Evolutionary conservation across 2,329 filamentous ascomycete genomes (phyloP).

Genomic region (Fusarium torreyae): DNA sequence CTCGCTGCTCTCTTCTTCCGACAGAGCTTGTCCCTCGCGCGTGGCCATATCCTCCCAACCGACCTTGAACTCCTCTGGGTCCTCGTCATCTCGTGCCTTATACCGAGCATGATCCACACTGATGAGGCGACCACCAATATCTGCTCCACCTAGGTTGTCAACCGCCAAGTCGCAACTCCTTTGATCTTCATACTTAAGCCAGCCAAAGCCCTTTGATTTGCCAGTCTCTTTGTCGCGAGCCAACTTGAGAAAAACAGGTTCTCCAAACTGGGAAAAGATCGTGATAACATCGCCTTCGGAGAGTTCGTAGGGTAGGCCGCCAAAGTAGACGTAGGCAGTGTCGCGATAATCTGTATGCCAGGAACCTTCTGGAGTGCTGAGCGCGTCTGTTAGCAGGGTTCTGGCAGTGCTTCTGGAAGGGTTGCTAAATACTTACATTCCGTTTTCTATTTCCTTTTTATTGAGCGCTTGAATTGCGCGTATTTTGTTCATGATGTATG

Average conservation of each 20-base stretch:
- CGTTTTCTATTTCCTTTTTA: slow-evolving; percentile 92
- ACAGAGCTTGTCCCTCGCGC: slow-evolving; percentile 63
- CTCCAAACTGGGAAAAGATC: slow-evolving; percentile 97
- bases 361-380: slow-evolving; percentile 84
- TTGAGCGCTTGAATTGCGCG: slow-evolving; percentile 94
- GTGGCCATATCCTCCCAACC: slow-evolving; percentile 73
- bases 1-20: slow-evolving; percentile 63
- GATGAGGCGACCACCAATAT: slow-evolving; percentile 83
- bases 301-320: slow-evolving; percentile 91
- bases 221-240: slow-evolving; percentile 96
- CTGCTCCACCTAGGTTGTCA: slow-evolving; percentile 92
- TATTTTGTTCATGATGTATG: slow-evolving; percentile 86
- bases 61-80: slow-evolving; percentile 71
- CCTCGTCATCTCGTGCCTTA: slow-evolving; percentile 86
- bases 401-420: not conserved
- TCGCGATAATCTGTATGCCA: slow-evolving; percentile 99
- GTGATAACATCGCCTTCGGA: slow-evolving; percentile 96
- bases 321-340: slow-evolving; percentile 97
- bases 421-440: slow-evolving; percentile 71
- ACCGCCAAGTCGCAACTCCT: slow-evolving; percentile 95
- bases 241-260: slow-evolving; percentile 93
- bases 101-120: slow-evolving; percentile 95
- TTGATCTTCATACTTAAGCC: slow-evolving; percentile 98
- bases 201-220: slow-evolving; percentile 94
- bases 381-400: slow-evolving; percentile 39